phyloP scores from a whole-genome alignment of 106 monocot genomes.

The Dendrobium officinale region DNA sequence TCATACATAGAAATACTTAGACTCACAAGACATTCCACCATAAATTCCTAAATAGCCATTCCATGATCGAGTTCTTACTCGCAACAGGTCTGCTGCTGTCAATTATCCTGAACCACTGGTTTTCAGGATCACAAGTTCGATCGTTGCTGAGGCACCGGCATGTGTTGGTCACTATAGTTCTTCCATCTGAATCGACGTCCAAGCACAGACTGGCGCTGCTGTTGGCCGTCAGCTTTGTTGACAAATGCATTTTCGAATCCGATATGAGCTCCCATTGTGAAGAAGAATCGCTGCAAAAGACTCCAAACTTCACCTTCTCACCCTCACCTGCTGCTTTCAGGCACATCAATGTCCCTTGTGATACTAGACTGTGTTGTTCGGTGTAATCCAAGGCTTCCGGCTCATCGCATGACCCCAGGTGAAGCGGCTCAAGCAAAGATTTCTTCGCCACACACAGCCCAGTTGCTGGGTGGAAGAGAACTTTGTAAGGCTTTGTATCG shows the following conservation, averaged over 20 bases:
- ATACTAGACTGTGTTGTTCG: background rate
- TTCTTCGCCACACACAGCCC: conserved; percentile 48
- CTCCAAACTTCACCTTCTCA: background rate
- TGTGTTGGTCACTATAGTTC: background rate
- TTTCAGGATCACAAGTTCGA: conserved; percentile 12
- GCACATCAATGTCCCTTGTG: background rate
- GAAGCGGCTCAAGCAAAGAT: conserved; percentile 12
- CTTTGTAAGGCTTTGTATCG: conserved; percentile 19
- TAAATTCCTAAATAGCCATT: background rate
- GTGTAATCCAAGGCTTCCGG: conserved; percentile 60
- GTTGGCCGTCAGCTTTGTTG: background rate
- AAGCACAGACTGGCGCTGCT: conserved; percentile 1
- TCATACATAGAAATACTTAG: background rate
- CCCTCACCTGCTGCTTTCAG: conserved; percentile 6
- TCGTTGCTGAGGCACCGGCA: conserved; percentile 12
- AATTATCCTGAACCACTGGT: conserved; percentile 21
- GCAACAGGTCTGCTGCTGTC: background rate
- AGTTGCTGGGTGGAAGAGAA: conserved; percentile 69
- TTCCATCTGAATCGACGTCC: conserved; percentile 9
- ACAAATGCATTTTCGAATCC: conserved; percentile 13
- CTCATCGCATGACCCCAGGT: conserved; percentile 43
- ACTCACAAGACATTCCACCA: background rate
- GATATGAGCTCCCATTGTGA: conserved; percentile 14
- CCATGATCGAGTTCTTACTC: background rate
- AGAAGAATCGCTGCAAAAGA: background rate